Conservation (phyloP, 306 rosid genomes). For the Citrullus colocynthis region DNA sequence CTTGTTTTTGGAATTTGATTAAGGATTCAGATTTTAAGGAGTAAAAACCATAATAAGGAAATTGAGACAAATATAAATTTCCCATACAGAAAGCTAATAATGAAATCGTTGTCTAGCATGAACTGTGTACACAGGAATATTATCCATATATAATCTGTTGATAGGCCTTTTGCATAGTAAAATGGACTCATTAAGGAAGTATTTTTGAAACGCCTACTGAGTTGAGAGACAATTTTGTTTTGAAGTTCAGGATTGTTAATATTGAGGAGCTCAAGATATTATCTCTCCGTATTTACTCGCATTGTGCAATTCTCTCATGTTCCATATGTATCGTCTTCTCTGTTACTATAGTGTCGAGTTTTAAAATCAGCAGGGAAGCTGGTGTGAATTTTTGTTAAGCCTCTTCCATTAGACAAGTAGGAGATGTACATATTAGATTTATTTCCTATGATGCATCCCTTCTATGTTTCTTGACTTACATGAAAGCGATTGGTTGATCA, state of each 20-base stretch:
- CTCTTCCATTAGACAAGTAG: no score
- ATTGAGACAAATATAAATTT: no score
- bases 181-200: not conserved
- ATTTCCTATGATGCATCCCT: not conserved
- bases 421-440: no score
- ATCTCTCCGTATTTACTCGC: not conserved
- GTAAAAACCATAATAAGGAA: no score
- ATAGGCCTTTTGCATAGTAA: not conserved
- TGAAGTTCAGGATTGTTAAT: not conserved
- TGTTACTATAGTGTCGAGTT: not conserved
- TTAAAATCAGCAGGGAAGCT: not conserved
- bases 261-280: not conserved
- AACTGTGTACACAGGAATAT: not conserved
- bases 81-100: no score
- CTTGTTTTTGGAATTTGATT: no score
- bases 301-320: not conserved
- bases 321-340: not conserved
- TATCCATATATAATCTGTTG: not conserved
- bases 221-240: not conserved
- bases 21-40: no score
- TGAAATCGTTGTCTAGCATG: not conserved
- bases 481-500: conserved; percentile 10
- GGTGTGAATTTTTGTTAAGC: no score
- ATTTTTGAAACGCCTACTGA: not conserved
- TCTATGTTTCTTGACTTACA: not conserved